Base-by-base conservation (phyloP, 208 protist species). In the Leishmania tarentolae region DNA sequence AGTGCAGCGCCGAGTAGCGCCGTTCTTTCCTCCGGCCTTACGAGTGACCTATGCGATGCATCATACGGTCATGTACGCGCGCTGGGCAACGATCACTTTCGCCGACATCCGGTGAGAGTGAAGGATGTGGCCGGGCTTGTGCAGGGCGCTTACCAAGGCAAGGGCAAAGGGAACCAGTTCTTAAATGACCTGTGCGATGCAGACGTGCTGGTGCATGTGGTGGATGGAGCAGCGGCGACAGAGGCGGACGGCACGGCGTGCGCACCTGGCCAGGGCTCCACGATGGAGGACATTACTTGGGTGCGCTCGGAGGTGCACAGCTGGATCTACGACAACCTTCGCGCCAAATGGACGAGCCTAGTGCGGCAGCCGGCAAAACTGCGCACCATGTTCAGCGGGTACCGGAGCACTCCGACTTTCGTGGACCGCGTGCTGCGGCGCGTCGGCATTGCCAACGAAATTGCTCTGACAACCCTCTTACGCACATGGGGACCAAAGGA, bases 281-380 rank as follows among this genome's bases (percentile, higher is more conserved):
- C 94, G 19, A 74, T 90, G 42, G 87, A 97, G 65, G 97, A 99
- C 84, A 95, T 99, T 52, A 76, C 80, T 8, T 99, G 97, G 96
- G 95, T 99, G n/a, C 92, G 95, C 35, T 82, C 80, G 0, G 97
- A 98, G 88, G 89, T 98, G 63, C 96, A 98, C 86, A 92, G 85
- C 75, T 99, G 97, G 97, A 98, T 99, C n/a, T 98, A 96, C 82
- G 91, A 96, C 84, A 99, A 99, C 84, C 85, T 99, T 28, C 81
- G 82, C 42, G 86, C 86, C 52, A 97, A 97, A 89, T 98, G 96
- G 95, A 42, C 13, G 59, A 82, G 85, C n/a, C 79, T 98, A 35
- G 42, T 83, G 1, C 86, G 92, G 9, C 87, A 91, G 59, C 96
- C 96, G 1, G 46, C 75, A 53, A 92, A 93, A 87, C 90, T 99